phyloP scores from a whole-genome alignment of 805 yeast species.

The Candida bentonensis region DNA sequence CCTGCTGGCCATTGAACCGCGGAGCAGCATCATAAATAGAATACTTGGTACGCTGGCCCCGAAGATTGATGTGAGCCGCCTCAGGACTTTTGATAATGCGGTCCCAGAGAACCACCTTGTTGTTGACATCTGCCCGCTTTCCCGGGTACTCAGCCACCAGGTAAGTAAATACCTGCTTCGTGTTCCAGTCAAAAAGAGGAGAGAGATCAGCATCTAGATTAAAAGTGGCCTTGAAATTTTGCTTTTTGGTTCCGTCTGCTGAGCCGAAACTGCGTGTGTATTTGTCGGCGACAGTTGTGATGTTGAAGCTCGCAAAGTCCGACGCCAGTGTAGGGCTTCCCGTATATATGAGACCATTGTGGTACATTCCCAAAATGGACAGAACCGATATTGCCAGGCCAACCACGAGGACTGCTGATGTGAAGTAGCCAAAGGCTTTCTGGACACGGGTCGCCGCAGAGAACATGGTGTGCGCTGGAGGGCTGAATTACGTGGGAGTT shows the following conservation, averaged over 20 bases:
- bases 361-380: neutral
- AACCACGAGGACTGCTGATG: neutral
- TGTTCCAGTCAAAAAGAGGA: slow-evolving; percentile 87
- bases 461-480: neutral
- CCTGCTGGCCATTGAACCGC: slow-evolving; percentile 40
- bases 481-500: too few relatives aligned
- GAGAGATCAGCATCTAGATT: slow-evolving; percentile 62
- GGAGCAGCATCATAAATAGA: slow-evolving; percentile 76
- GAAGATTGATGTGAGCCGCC: slow-evolving; percentile 42
- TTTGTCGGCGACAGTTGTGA: neutral
- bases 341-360: neutral
- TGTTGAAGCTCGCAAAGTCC: neutral
- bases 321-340: neutral
- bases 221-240: slow-evolving; percentile 56
- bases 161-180: slow-evolving; percentile 89
- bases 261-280: slow-evolving; percentile 48
- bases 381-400: neutral
- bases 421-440: neutral
- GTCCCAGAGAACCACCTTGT: slow-evolving; percentile 85
- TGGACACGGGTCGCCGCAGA: neutral
- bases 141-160: slow-evolving; percentile 75
- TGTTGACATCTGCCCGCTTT: slow-evolving; percentile 22
- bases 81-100: slow-evolving; percentile 48
- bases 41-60: slow-evolving; percentile 52
- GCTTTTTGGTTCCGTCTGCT: slow-evolving; percentile 50